These are phyloP conservation scores for Avena eriantha DNA, from an alignment of 176 grass and related monocot species.

Conservation along the genomic window DNA sequence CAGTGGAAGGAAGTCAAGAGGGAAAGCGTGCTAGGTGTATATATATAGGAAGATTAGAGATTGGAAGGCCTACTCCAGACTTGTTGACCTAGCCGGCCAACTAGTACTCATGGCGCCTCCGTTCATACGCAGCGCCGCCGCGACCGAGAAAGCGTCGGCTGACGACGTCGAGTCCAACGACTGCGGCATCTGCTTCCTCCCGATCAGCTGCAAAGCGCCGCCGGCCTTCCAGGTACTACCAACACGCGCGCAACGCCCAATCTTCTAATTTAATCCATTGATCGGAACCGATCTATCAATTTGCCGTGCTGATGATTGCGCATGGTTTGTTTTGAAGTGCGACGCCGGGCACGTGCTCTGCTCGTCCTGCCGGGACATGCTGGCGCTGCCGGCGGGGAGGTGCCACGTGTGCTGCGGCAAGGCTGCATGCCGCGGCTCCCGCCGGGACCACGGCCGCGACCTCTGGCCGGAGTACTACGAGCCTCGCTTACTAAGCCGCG, in stretches of 20 bases:
- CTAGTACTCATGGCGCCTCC: background rate
- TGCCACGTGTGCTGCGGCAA: conserved; percentile 30
- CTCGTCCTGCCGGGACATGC: conserved; percentile 7
- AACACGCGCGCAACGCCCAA: no score
- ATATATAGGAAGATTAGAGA: background rate
- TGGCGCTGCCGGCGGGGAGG: background rate
- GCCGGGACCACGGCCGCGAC: background rate
- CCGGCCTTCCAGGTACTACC: background rate
- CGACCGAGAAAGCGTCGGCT: background rate
- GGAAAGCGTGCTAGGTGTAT: background rate
- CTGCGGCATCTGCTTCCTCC: conserved; percentile 29
- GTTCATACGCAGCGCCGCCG: background rate
- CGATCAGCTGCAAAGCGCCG: background rate
- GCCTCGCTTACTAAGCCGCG: background rate
- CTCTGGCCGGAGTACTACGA: conserved; percentile 23
- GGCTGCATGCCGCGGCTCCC: background rate
- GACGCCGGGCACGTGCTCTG: conserved; percentile 31
- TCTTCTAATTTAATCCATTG: background rate
- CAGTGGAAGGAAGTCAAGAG: background rate
- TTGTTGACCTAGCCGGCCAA: background rate
- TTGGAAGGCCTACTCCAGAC: background rate
- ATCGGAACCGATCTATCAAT: background rate
- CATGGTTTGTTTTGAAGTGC: conserved; percentile 23
- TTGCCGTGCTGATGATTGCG: background rate
- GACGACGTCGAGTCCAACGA: background rate